Evolutionary conservation across 345 rosid species (phyloP), one percentile per base, ranked within the genome.

Genomic region (Sonneratia caseolaris): DNA sequence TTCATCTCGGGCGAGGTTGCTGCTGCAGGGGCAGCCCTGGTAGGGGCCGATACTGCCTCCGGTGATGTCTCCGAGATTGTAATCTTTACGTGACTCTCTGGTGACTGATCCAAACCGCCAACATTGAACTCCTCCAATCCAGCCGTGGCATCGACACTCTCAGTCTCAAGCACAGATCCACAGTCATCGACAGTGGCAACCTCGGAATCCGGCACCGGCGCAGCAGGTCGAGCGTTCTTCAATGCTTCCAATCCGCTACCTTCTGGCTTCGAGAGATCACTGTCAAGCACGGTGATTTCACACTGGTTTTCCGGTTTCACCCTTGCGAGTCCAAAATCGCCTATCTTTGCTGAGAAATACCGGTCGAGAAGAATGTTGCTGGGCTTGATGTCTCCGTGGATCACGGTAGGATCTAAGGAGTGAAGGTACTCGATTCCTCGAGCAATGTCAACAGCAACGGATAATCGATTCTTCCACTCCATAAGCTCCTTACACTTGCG

Each of bases 301-400:
- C 71, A 67, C 62, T 74, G 82, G 74, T 77, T 81, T n/a, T 82
- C 95, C 0, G 82, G 73, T 78, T 84, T 87, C 81, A 86, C 70
- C 78, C 95, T 87, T 1, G 98, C 89, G n/a, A 93, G 85, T 55
- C 98, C 98, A 18, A 93, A 93, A 79, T 93, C 98, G 4, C 96
- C 86, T 16, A 93, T 75, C 73, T 85, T 93, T 0, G 98, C 93
- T 4, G 81, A 78, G 75, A 93, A 93, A 56, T 56, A 70, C 37
- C 79, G 83, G 80, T 93, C 98, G 80, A 93, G 74, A 40, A 93
- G 73, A 35, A 93, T 72, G 67, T 93, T 93, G 64, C 97, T 91
- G 10, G 97, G 97, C 76, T 93, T 93, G 40, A 93, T 79, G 73
- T 93, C 98, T 7, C 97, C 97, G 27, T 93, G 97, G 59, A 93